Percentiles rank a stretch among this genome's conserved stretches.
Evolutionary conservation across 2,329 filamentous ascomycete species (phyloP).

Genomic region (Tolypocladium album): DNA sequence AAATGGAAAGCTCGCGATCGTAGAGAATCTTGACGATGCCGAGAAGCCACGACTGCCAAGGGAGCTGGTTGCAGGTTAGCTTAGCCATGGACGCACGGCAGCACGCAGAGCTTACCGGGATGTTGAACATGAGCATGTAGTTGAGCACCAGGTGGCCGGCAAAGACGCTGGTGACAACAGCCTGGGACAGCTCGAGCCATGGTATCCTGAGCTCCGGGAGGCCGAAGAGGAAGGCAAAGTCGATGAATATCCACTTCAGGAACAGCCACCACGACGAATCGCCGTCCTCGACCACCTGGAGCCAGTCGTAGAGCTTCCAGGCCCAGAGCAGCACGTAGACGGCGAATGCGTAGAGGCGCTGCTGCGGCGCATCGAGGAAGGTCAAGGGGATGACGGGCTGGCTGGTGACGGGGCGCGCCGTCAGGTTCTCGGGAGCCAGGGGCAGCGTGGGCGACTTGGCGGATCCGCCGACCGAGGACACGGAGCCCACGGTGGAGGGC

Average conservation of each 20-base stretch:
- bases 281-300: constrained; percentile 66
- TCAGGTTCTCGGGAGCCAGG: constrained; percentile 32
- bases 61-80: constrained; percentile 40
- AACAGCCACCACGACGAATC: constrained; percentile 83
- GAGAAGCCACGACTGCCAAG: constrained; percentile 62
- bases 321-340: constrained; percentile 66
- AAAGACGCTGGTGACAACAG: constrained; percentile 61
- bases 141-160: constrained; percentile 62
- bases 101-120: constrained; percentile 48
- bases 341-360: constrained; percentile 78
- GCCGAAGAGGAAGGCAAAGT: constrained; percentile 78
- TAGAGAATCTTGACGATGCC: constrained; percentile 72
- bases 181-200: constrained; percentile 86
- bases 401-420: constrained; percentile 13
- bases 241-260: constrained; percentile 85
- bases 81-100: background rate
- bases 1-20: constrained; percentile 85
- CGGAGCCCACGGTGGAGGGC: constrained; percentile 18
- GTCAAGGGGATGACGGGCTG: constrained; percentile 69
- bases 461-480: constrained; percentile 17
- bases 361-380: constrained; percentile 79
- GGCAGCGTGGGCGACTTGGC: constrained; percentile 28
- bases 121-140: constrained; percentile 85
- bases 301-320: constrained; percentile 84
- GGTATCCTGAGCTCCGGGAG: constrained; percentile 84